Conservation (phyloP, 2,329 filamentous ascomycete species). For the Epichloe gansuensis region DNA sequence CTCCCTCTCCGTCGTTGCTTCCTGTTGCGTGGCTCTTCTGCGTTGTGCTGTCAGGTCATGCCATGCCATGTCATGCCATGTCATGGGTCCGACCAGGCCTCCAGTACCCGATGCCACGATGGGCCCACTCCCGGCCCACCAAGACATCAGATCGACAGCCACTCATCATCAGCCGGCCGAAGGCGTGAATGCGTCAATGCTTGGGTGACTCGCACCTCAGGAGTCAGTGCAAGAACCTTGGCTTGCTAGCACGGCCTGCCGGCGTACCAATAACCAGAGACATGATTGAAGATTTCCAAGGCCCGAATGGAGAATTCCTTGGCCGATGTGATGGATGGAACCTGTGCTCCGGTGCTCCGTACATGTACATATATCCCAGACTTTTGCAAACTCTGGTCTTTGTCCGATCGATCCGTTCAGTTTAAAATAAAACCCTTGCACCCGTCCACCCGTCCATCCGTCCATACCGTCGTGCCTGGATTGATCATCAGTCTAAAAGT, state of each 20-base stretch:
- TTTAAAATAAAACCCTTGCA: background rate
- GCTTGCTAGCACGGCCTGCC: background rate
- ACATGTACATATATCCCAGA: background rate
- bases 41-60: no score
- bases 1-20: no score
- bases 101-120: background rate
- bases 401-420: background rate
- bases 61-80: background rate
- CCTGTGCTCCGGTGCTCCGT: background rate
- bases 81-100: background rate
- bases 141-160: conserved; percentile 3
- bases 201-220: background rate
- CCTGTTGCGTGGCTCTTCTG: no score
- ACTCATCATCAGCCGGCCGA: background rate
- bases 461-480: background rate
- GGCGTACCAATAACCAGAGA: background rate
- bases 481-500: background rate
- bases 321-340: background rate
- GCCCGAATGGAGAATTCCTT: conserved; percentile 3
- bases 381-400: background rate
- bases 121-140: background rate
- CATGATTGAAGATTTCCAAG: background rate
- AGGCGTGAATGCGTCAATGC: background rate
- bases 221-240: no score
- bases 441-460: background rate